Base-by-base conservation (phyloP, 306 rosid species). In the Cicer chorassanicum region DNA sequence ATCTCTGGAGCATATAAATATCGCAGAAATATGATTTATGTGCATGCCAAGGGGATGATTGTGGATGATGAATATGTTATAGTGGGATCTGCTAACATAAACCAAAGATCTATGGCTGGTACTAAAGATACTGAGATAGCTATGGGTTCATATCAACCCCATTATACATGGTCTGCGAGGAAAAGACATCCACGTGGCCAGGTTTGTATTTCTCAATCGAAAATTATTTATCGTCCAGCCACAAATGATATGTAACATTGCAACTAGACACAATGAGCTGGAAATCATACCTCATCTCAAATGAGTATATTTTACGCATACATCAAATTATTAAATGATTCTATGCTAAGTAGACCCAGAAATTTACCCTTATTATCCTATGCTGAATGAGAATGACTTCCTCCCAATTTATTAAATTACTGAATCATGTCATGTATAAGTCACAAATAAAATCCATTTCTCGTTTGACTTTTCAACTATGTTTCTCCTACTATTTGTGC, bases 41-140 rank as follows among this genome's bases (percentile, higher is more conserved):
- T 94, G 49, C 99, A 94, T 75, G 96, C 99, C 62, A 94, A 94
- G 82, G 99, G 99, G 60, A 88, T 94, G 96, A 66, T 94, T 8
- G 75, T 94, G 38, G 99, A 94, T 56, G 99, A 94, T 42, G 99
- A 94, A 72, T 94, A 94, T 6, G 88, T 94, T 1, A 86, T 94
- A 48, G 38, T 92, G 45, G 99, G 98, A 76, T 94, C 99, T 80
- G 99, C 97, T 68, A 94, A 94, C 72, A 94, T 94, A 77, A 94
- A 94, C 83, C 99, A 94, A 83, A 87, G 99, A 84, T 94, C 99
- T 56, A 68, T 94, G 97, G 99, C 96, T 53, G 99, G 98, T 64
- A 78, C 96, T 15, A 94, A 89, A 80, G 99, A 92, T 82, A 94
- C 99, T 1, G 99, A 94, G 93, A 88, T 94, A 78, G 99, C 98